Percentiles rank a stretch among this genome's conserved stretches.
Evolutionary conservation across 2,329 filamentous ascomycete species (phyloP).

Genomic region (Fusarium pseudocircinatum): DNA sequence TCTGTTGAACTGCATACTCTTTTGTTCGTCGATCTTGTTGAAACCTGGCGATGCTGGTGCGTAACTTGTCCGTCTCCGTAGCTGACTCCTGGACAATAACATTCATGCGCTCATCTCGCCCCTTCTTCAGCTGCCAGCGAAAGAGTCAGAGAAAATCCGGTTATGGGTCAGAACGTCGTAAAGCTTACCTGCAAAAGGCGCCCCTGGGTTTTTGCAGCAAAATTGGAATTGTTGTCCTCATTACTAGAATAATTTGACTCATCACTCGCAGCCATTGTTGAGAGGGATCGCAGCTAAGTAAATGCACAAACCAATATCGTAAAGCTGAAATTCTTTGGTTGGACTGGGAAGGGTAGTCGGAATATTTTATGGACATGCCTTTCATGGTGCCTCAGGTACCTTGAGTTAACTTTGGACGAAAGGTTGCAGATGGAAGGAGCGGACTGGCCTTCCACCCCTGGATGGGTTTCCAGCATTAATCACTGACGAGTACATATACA

Average conservation of each 20-base stretch:
- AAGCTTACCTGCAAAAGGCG: slow-evolving; percentile 40
- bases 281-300: neutral
- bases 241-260: slow-evolving; percentile 25
- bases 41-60: slow-evolving; percentile 30
- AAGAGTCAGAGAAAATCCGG: neutral
- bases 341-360: neutral
- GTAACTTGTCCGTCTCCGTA: slow-evolving; percentile 40
- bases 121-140: slow-evolving; percentile 42
- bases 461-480: neutral
- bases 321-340: neutral
- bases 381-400: neutral
- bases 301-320: neutral
- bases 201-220: slow-evolving; percentile 42
- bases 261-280: slow-evolving; percentile 27
- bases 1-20: slow-evolving; percentile 27
- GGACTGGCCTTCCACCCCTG: neutral
- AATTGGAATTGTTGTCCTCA: slow-evolving; percentile 37
- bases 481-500: neutral
- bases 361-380: neutral
- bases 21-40: slow-evolving; percentile 38
- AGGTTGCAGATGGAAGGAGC: slow-evolving; percentile 9
- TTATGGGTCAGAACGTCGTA: neutral
- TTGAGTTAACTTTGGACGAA: neutral
- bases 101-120: slow-evolving; percentile 43
- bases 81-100: slow-evolving; percentile 37